phyloP scores from a whole-genome alignment of 352 stramenopile genomes.

The Stephanocyclus meneghinianus region DNA sequence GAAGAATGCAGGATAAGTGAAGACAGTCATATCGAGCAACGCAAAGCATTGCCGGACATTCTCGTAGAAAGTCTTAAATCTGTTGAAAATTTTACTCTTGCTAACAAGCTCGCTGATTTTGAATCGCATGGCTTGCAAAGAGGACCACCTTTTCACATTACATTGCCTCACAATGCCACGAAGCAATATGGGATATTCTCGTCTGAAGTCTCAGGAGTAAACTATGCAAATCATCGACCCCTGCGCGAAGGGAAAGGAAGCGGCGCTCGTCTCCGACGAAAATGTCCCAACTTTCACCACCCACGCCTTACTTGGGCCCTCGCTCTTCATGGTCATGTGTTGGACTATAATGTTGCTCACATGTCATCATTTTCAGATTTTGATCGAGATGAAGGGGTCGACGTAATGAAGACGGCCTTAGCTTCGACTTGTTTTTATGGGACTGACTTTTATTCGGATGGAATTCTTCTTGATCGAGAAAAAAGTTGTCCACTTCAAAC shows the following conservation, averaged over 20 bases:
- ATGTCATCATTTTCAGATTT: constrained; percentile 20
- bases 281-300: constrained; percentile 73
- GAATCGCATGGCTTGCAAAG: constrained; percentile 22
- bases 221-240: constrained; percentile 57
- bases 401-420: constrained; percentile 47
- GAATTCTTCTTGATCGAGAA: constrained; percentile 28
- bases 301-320: constrained; percentile 65
- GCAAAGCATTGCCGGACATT: neutral
- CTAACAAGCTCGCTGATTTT: constrained; percentile 18
- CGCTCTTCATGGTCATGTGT: constrained; percentile 66
- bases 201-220: constrained; percentile 44
- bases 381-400: constrained; percentile 10
- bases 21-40: neutral
- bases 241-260: constrained; percentile 38
- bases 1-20: neutral
- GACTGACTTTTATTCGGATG: constrained; percentile 48
- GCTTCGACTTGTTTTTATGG: constrained; percentile 49
- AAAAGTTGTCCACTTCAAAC: constrained; percentile 28
- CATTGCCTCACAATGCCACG: neutral
- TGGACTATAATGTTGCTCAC: constrained; percentile 65
- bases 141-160: constrained; percentile 27
- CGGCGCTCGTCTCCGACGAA: constrained; percentile 50
- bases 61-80: constrained; percentile 20
- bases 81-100: constrained; percentile 22
- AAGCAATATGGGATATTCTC: constrained; percentile 37